Evolutionary conservation across 768 basidiomycete species (phyloP), one percentile per base, ranked within the genome.

Genomic region (Lactarius deliciosus): DNA sequence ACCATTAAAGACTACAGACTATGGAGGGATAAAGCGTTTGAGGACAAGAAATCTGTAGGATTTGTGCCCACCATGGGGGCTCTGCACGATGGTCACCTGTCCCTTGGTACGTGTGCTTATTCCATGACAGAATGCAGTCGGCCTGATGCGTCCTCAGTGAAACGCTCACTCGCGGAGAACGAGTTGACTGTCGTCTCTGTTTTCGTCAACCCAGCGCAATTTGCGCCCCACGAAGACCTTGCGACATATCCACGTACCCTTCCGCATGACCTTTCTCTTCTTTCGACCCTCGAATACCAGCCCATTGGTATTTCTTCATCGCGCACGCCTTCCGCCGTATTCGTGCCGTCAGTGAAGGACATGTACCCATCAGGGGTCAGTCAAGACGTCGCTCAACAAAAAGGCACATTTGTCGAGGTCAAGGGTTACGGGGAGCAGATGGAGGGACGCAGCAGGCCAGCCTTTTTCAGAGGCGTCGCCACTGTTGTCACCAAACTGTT

Each of bases 11-110:
- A 81, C 0, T 89, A 85, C 72, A 82, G 92, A 45, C 76, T 79
- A 79, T 99, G 97, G 96, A 79, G 96, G 30, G 76, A 80, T 58
- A 77, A 77, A 38, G 91, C 87, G 0, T 85, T 84, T 65, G 79
- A 82, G 0, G 77, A 80, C 55, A 78, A 79, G 36, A 83, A 87
- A 73, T 82, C 86, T 1, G 93, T 99, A 6, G 97, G 97, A 0
- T 92, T 91, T 65, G 94, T 99, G n/a, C 86, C 97, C 0, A 99
- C 97, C 13, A 98, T 98, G 96, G 96, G 96, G 25, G 96, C 96
- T 2, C 78, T 99, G 53, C 97, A 99, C 75, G 87, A 90, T 10
- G 97, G 97, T 1, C 97, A 98, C 75, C 80, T 98, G 53, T 86
- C 91, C 61, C 87, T 99, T 41, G 92, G 96, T 97, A 71, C 69